These are phyloP conservation scores for Chrysoporthe puriensis DNA, from an alignment of 2,329 filamentous ascomycete genomes.

Conservation along the genomic window DNA sequence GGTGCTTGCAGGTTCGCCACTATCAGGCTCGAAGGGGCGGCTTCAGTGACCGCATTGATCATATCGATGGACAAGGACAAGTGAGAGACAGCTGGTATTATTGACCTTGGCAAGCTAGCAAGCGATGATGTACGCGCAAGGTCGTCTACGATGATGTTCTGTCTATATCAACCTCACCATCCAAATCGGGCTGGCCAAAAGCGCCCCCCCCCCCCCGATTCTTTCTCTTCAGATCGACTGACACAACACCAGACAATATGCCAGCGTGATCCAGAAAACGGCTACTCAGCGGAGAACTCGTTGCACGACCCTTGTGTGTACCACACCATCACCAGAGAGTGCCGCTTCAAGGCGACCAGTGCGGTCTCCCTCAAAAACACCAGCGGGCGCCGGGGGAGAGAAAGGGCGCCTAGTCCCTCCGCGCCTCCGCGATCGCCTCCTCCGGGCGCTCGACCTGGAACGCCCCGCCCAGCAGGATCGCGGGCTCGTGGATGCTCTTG, in stretches of 20 bases:
- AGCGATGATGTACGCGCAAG: background rate
- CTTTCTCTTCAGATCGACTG: background rate
- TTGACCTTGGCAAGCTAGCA: background rate
- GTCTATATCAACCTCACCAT: background rate
- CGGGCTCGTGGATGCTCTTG: slow-evolving; percentile 75
- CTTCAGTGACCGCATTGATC: too few species aligned
- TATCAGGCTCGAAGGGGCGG: too few species aligned
- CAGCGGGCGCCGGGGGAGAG: background rate
- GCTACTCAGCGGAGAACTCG: too few species aligned
- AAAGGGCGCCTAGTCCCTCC: slow-evolving; percentile 23
- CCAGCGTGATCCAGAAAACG: background rate
- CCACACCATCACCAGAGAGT: background rate
- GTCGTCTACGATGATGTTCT: background rate
- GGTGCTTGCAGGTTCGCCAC: too few species aligned
- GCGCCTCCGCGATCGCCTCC: slow-evolving; percentile 32
- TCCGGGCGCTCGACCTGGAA: slow-evolving; percentile 56
- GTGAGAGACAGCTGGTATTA: too few species aligned
- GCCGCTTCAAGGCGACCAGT: background rate
- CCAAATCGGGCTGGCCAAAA: too few species aligned
- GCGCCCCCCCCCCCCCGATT: too few species aligned
- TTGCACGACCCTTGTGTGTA: too few species aligned
- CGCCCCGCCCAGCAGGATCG: slow-evolving; percentile 75
- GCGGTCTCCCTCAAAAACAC: background rate
- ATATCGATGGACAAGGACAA: too few species aligned
- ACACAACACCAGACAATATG: background rate